Evolutionary conservation across 2,329 filamentous ascomycete genomes (phyloP).

Genomic region (Zymoseptoria crescenta): DNA sequence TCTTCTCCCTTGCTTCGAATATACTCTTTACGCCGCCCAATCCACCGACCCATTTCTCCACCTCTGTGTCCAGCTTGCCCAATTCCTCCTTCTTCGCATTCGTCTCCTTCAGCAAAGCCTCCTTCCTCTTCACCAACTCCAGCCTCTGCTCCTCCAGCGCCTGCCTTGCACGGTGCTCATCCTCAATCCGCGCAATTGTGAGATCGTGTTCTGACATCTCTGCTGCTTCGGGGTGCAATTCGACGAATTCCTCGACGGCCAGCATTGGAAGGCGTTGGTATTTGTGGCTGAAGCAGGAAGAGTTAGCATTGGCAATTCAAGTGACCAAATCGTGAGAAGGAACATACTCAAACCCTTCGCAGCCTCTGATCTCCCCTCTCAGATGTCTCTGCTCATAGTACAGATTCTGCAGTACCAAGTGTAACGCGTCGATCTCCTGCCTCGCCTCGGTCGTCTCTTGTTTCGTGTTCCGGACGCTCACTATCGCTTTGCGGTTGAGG

Average conservation of each 20-base stretch:
- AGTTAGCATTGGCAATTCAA: conserved; percentile 4
- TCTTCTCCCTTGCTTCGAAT: conserved; percentile 24
- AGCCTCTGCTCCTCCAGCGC: conserved; percentile 77
- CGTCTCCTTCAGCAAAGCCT: conserved; percentile 64
- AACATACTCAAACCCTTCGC: conserved; percentile 80
- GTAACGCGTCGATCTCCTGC: conserved; percentile 83
- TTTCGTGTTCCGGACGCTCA: conserved; percentile 79
- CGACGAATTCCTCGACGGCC: conserved; percentile 73
- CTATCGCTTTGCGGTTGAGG: conserved; percentile 72
- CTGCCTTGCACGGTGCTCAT: conserved; percentile 79
- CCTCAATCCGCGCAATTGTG: conserved; percentile 83
- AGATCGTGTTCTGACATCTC: conserved; percentile 67
- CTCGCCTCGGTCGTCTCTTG: conserved; percentile 75
- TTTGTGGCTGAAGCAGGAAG: conserved; percentile 56
- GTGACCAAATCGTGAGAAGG: not conserved
- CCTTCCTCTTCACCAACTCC: conserved; percentile 53
- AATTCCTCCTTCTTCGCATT: conserved; percentile 91
- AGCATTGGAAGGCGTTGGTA: conserved; percentile 81
- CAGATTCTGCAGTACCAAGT: conserved; percentile 88
- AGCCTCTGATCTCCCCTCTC: conserved; percentile 80
- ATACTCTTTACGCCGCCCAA: conserved; percentile 21
- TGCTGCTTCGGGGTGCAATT: conserved; percentile 65
- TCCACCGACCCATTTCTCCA: conserved; percentile 50
- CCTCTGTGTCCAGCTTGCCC: conserved; percentile 79
- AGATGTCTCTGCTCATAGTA: conserved; percentile 94